Evolutionary conservation across 306 rosid genomes (phyloP), one percentile per base, ranked within the genome.

Genomic region (Ammopiptanthus mongolicus): DNA sequence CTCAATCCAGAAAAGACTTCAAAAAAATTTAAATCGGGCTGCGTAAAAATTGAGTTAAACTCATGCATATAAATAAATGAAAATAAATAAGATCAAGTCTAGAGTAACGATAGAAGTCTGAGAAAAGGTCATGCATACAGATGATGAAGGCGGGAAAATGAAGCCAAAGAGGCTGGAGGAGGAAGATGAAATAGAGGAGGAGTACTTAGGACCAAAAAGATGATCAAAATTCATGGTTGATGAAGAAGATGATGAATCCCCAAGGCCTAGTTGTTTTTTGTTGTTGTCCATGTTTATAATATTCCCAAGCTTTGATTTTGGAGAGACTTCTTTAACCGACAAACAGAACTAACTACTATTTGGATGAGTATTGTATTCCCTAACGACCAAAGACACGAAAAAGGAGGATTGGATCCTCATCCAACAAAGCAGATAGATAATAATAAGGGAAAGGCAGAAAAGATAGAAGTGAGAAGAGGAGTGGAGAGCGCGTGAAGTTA

Each of bases 201-300:
- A 70, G 28, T 88, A 75, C 71, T 69, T 86, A 28, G 92, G 97
- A 48, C 96, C 96, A 65, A 93, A 93, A 71, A 93, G 88, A 64
- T 86, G 88, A 78, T 91, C 97, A 7, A 91, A 81, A 21, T 75
- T 83, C 78, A 39, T 65, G 11, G 86, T 34, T 29, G 97, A 84
- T 28, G 88, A 81, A 44, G 88, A 86, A 81, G 88, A 81, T 37
- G 88, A 86, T 79, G 73, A 71, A 14, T 74, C 76, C 28, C 73
- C 82, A 2, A 66, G 71, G 17, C 69, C 82, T 5, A 69, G 69
- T 59, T 81, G 82, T 39, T 75, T 90, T 82, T 84, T 85, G 77
- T 65, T 76, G 37, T 51, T 78, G 31, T 77, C 81, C 81, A 78
- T 82, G 47, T 47, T 47, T 47, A 37, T 21, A 8, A 23, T 25